Base-by-base conservation (phyloP, 192 early-diverging fungal genomes). In the Mortierella hygrophila region DNA sequence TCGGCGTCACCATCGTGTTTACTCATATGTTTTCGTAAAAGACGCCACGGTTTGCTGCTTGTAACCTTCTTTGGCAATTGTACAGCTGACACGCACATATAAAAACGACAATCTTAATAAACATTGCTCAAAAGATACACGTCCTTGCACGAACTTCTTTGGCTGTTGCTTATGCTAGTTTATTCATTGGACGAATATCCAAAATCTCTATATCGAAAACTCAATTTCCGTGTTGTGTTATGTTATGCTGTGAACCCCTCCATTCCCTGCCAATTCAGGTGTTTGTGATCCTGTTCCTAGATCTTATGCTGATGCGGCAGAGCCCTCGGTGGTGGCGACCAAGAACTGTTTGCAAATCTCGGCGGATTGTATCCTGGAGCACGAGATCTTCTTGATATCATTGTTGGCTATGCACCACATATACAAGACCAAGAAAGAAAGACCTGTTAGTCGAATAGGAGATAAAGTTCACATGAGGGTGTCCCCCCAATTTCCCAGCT, bases 281-380 rank as follows among this genome's bases (percentile, higher is more conserved):
- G 37, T 47, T 52, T 1, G 70, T 44, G 11, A 16, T 47, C 10
- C 29, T 68, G 9, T 70, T 42, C 3, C 26, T 70, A 3, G 38
- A 79, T 9, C 20, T 55, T 74, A 81, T 81, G 72, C 72, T 75
- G 79, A 81, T 40, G 79, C 42, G 32, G 78, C 54, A 38, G 77
- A 72, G 23, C 75, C 79, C 41, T 80, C 79, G n/a, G 79, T 86
- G 57, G 84, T 86, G 68, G 65, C 79, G 76, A 42, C 74, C 72
- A 86, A 81, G 55, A 86, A 81, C 72, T 86, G 75, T 81, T 86
- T 86, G 65, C 84, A 86, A 68, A 86, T 86, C 60, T 86, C 79
- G 41, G 75, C 78, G 40, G 84, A 86, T 70, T 86, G 79, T 86
- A 81, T 86, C 84, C 84, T 86, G 71, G 84, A 86, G 79, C 84